Percentiles rank a stretch among this genome's conserved stretches.
Conservation (phyloP, 345 rosid species). For the Rhodamnia argentea region DNA sequence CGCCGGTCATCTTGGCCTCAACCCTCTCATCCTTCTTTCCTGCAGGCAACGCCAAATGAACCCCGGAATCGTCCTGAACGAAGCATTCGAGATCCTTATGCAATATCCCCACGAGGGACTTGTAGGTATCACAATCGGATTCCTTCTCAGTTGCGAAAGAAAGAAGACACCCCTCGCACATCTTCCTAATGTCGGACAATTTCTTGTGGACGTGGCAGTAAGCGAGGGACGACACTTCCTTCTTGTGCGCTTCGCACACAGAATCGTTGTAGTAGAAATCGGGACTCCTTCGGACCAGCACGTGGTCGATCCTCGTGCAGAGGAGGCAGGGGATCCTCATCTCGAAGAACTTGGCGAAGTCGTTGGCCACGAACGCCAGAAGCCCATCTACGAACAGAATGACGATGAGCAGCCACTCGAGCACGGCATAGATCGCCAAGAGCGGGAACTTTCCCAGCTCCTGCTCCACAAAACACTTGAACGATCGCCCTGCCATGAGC, state of each 20-base stretch:
- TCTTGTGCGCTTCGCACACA: slow-evolving; percentile 70
- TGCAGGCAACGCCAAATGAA: slow-evolving; percentile 26
- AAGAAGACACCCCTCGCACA: slow-evolving; percentile 92
- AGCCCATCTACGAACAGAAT: slow-evolving; percentile 62
- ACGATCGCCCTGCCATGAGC: slow-evolving; percentile 46
- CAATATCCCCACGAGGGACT: slow-evolving; percentile 65
- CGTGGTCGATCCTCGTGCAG: slow-evolving; percentile 76
- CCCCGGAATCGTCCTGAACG: slow-evolving; percentile 48
- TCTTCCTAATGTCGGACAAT: slow-evolving; percentile 61
- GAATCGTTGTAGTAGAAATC: slow-evolving; percentile 74
- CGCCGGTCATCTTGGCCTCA: slow-evolving; percentile 8
- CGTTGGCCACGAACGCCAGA: slow-evolving; percentile 51
- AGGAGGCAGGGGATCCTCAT: slow-evolving; percentile 72
- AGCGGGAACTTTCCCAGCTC: slow-evolving; percentile 58
- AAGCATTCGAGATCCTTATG: slow-evolving; percentile 71
- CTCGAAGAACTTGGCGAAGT: slow-evolving; percentile 68
- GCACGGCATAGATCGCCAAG: slow-evolving; percentile 53
- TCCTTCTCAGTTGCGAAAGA: slow-evolving; percentile 82
- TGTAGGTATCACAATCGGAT: slow-evolving; percentile 64
- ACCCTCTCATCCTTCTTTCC: slow-evolving; percentile 22
- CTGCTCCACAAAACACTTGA: slow-evolving; percentile 51
- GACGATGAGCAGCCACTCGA: slow-evolving; percentile 69
- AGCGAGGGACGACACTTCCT: slow-evolving; percentile 64
- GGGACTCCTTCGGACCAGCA: slow-evolving; percentile 29
- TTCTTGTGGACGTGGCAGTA: slow-evolving; percentile 79